These are phyloP conservation scores for Vaccinium macrocarpon DNA, from an alignment of 148 eudicot species.

Conservation along the genomic window DNA sequence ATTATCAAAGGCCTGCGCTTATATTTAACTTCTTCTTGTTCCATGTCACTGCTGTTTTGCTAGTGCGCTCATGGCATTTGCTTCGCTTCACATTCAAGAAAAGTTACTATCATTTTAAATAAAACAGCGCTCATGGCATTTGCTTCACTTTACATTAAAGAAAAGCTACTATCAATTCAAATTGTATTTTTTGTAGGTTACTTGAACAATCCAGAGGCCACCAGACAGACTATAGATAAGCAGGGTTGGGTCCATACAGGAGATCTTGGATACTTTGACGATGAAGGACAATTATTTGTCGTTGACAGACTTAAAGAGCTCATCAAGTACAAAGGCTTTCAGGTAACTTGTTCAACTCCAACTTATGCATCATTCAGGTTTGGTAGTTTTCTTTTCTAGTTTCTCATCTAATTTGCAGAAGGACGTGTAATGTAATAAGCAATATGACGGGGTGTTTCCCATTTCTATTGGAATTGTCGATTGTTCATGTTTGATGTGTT, in stretches of 20 bases:
- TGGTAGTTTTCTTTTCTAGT: not conserved
- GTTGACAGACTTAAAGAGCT: constrained; percentile 83
- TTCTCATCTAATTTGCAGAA: not conserved
- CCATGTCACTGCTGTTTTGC: not conserved
- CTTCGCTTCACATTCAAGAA: not conserved
- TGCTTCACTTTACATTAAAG: not conserved
- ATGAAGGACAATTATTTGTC: constrained; percentile 66
- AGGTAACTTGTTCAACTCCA: constrained; percentile 32
- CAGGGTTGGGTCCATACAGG: constrained; percentile 82
- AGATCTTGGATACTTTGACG: constrained; percentile 84
- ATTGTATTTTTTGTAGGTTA: constrained; percentile 43
- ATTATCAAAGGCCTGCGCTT: no score
- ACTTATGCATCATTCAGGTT: not conserved
- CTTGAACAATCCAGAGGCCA: constrained; percentile 65
- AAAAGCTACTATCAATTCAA: not conserved
- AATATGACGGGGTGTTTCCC: not conserved
- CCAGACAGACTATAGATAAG: constrained; percentile 59
- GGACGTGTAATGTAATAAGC: not conserved
- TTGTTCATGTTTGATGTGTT: not conserved
- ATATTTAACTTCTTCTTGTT: not conserved
- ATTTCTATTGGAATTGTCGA: not conserved
- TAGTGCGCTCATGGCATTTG: not conserved
- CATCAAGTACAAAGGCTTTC: constrained; percentile 81
- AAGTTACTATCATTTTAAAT: not conserved
- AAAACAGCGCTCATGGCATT: not conserved